Percentiles rank a stretch among this genome's conserved stretches.
Conservation (phyloP, 2,329 filamentous ascomycete species). For the Colletotrichum sp. region DNA sequence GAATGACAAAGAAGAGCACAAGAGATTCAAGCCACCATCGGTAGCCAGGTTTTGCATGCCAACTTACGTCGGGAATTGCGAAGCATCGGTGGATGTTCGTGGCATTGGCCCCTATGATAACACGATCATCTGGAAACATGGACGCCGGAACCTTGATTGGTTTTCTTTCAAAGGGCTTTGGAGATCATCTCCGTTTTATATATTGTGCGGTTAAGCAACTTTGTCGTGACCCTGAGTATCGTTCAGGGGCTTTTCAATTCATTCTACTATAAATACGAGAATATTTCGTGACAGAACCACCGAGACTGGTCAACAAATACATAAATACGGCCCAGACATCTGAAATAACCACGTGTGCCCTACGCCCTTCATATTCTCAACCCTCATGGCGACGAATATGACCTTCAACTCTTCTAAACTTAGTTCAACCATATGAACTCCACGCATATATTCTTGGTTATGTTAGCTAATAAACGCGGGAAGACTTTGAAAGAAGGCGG, state of each 20-base stretch:
- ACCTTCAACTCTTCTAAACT: neutral
- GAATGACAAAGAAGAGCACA: neutral
- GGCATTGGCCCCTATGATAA: neutral
- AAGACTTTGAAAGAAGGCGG: neutral
- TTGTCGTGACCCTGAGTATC: neutral
- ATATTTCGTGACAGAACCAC: neutral
- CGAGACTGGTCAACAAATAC: neutral
- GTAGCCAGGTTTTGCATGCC: rapidly evolving
- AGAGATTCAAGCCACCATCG: neutral
- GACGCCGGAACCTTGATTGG: neutral
- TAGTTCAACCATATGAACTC: neutral
- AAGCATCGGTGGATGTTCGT: neutral
- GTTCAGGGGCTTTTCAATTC: neutral
- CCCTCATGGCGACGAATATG: neutral
- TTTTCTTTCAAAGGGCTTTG: neutral
- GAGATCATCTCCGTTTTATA: neutral
- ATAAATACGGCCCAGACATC: neutral
- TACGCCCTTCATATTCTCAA: neutral
- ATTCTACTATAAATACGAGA: neutral
- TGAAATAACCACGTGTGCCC: neutral
- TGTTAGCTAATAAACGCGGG: neutral
- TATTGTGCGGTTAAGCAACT: neutral
- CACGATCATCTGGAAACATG: neutral
- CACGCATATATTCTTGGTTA: neutral
- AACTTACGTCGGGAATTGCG: neutral